These are phyloP conservation scores for Gynochthodes officinalis DNA, from an alignment of 257 asterid species.

Conservation along the genomic window DNA sequence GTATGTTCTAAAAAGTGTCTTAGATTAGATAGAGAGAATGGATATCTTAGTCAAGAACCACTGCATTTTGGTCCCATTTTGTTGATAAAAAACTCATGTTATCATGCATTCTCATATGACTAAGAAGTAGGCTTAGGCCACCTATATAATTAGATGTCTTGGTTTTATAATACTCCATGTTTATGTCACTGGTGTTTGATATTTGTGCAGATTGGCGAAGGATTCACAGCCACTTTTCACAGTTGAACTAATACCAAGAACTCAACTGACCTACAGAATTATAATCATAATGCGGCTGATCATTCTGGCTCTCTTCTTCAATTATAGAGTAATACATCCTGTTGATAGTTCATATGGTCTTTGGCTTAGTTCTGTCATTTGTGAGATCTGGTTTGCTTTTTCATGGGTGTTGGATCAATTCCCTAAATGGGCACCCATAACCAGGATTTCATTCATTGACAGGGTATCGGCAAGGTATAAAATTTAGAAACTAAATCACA, in stretches of 20 bases:
- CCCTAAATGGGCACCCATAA: slow-evolving; percentile 88
- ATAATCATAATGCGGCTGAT: slow-evolving; percentile 72
- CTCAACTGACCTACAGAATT: slow-evolving; percentile 61
- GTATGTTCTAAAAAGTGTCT: no score
- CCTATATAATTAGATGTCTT: background rate
- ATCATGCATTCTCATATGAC: background rate
- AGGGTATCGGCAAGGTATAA: slow-evolving; percentile 71
- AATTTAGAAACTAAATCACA: background rate
- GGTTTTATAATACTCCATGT: background rate
- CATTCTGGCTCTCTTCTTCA: slow-evolving; percentile 68
- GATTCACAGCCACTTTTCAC: slow-evolving; percentile 68
- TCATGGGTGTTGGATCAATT: slow-evolving; percentile 97
- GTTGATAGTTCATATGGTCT: slow-evolving; percentile 79
- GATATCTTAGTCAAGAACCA: no score
- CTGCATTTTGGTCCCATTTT: background rate
- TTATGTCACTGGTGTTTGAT: background rate
- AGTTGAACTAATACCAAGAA: slow-evolving; percentile 63
- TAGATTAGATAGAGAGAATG: no score
- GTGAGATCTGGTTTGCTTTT: slow-evolving; percentile 95
- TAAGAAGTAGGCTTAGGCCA: background rate
- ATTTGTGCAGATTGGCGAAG: slow-evolving; percentile 54
- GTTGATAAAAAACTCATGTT: background rate
- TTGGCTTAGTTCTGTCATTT: slow-evolving; percentile 91
- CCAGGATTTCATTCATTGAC: slow-evolving; percentile 67
- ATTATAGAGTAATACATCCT: slow-evolving; percentile 82